phyloP scores from a whole-genome alignment of 768 basidiomycete genomes.

The Dendrothele bispora region DNA sequence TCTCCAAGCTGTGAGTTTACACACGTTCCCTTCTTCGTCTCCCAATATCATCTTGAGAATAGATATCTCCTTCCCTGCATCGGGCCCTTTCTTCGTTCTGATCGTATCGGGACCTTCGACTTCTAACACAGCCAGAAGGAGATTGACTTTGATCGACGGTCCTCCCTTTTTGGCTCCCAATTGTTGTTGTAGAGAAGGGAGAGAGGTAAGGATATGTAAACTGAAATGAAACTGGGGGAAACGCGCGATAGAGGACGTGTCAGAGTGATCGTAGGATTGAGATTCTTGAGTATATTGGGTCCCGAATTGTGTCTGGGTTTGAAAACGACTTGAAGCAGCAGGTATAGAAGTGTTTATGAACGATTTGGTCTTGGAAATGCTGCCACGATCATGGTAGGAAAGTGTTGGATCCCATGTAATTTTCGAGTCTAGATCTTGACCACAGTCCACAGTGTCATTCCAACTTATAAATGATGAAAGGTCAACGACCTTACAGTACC shows the following conservation, averaged over 20 bases:
- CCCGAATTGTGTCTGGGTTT: conserved; percentile 18
- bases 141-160: conserved; percentile 49
- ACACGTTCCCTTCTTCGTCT: conserved; percentile 67
- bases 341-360: conserved; percentile 15
- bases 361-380: conserved; percentile 12
- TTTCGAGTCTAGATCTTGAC: no score
- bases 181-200: conserved; percentile 38
- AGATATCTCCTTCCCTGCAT: conserved; percentile 69
- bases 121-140: conserved; percentile 70
- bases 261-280: conserved; percentile 56
- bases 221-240: conserved; percentile 79
- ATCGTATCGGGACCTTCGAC: conserved; percentile 76
- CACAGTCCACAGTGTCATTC: no score
- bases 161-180: conserved; percentile 25
- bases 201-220: conserved; percentile 54
- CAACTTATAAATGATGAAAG: no score
- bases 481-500: no score
- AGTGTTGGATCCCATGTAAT: conserved; percentile 63
- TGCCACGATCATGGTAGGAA: conserved; percentile 16
- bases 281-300: conserved; percentile 44
- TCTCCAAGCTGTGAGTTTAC: conserved; percentile 78
- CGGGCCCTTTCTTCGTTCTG: conserved; percentile 62
- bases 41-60: conserved; percentile 72
- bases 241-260: conserved; percentile 67
- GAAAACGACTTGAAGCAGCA: conserved; percentile 7